Conservation (phyloP, 2,329 filamentous ascomycete genomes). For the Rutstroemia sp. region DNA sequence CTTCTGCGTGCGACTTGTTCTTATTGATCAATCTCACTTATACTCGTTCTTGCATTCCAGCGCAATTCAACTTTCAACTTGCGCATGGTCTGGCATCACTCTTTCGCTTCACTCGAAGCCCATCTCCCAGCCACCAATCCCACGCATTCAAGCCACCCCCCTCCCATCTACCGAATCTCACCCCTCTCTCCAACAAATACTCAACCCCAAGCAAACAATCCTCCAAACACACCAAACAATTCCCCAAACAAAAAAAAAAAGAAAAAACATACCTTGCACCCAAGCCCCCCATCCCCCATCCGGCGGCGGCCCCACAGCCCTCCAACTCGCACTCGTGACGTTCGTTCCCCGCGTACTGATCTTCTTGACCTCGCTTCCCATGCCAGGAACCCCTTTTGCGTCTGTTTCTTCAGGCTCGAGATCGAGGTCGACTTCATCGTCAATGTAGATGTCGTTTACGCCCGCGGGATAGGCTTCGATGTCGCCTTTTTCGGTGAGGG, state of each 20-base stretch:
- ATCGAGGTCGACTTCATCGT: neutral
- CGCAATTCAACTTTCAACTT: too few relatives aligned
- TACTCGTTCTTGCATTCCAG: too few relatives aligned
- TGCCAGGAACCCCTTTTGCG: neutral
- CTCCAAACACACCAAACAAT: neutral
- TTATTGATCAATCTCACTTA: too few relatives aligned
- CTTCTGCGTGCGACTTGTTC: too few relatives aligned
- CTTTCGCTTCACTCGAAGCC: too few relatives aligned
- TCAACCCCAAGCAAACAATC: too few relatives aligned
- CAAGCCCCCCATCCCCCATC: constrained; percentile 27
- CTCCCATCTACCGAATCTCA: too few relatives aligned
- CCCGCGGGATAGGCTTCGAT: neutral
- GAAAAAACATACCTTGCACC: constrained; percentile 20
- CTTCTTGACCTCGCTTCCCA: neutral
- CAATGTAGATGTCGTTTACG: neutral
- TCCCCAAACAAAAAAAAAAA: neutral
- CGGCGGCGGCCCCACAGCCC: constrained; percentile 26
- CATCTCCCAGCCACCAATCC: too few relatives aligned
- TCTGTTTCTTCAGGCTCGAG: neutral
- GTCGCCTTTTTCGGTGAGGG: neutral
- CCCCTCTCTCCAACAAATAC: too few relatives aligned
- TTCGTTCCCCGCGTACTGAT: constrained; percentile 13
- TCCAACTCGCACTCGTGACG: constrained; percentile 23
- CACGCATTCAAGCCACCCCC: too few relatives aligned
- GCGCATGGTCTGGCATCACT: too few relatives aligned